Conservation (phyloP, 306 rosid genomes). For the Dryas drummondii region DNA sequence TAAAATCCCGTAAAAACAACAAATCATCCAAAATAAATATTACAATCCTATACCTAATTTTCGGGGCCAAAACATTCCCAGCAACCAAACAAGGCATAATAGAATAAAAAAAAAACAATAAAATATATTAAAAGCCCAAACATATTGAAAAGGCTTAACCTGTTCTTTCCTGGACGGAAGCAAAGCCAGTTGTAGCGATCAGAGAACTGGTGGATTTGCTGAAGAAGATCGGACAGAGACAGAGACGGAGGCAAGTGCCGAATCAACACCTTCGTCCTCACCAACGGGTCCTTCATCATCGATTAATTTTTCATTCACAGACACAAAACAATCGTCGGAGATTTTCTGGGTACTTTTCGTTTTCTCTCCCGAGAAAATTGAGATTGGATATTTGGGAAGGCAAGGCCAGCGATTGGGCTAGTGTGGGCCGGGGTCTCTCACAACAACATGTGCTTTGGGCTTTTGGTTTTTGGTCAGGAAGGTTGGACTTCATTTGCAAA, state of each 20-base stretch:
- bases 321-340: neutral
- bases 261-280: constrained; percentile 75
- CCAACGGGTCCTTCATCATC: constrained; percentile 64
- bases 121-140: neutral
- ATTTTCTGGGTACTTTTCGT: neutral
- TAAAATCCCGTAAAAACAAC: neutral
- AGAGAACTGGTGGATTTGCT: constrained; percentile 58
- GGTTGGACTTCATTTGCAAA: too few relatives aligned
- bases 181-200: constrained; percentile 66
- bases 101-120: neutral
- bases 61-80: neutral
- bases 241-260: constrained; percentile 94
- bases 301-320: neutral
- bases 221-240: constrained; percentile 73
- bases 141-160: constrained; percentile 27
- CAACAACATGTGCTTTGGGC: too few relatives aligned
- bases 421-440: neutral
- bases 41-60: constrained; percentile 1
- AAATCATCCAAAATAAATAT: neutral
- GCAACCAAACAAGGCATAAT: neutral
- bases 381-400: neutral
- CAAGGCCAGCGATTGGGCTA: neutral
- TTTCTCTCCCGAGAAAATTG: constrained; percentile 6
- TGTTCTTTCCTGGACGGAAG: constrained; percentile 77
- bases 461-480: too few relatives aligned